These are phyloP conservation scores for Filobasidium wieringae DNA, from an alignment of 768 basidiomycete genomes.

Conservation along the genomic window DNA sequence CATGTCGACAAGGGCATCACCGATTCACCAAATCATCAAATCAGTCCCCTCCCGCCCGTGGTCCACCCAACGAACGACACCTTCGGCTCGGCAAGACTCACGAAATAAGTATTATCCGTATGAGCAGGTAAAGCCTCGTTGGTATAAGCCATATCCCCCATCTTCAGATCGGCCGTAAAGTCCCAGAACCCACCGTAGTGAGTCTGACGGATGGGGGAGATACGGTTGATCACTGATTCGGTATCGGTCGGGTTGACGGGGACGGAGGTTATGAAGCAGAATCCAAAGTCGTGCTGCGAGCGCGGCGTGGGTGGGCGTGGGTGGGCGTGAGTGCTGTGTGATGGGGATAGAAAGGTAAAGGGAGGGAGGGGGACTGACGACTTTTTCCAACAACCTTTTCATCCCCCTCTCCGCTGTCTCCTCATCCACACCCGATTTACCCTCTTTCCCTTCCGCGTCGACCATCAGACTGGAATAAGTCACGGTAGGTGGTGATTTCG, in stretches of 20 bases:
- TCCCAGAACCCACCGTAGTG: constrained; percentile 91
- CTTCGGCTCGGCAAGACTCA: constrained; percentile 34
- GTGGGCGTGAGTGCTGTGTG: background rate
- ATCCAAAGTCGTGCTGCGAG: constrained; percentile 67
- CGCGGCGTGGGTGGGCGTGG: background rate
- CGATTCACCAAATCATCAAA: background rate
- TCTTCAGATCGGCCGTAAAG: constrained; percentile 79
- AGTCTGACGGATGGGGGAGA: constrained; percentile 82
- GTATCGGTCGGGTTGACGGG: constrained; percentile 73
- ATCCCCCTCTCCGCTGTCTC: constrained; percentile 48
- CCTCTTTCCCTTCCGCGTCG: background rate
- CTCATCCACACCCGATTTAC: constrained; percentile 3
- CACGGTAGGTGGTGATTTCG: constrained; percentile 60
- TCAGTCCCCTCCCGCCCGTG: background rate
- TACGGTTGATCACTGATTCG: constrained; percentile 59
- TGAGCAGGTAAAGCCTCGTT: constrained; percentile 77
- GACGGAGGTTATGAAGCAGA: constrained; percentile 73
- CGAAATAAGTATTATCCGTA: constrained; percentile 64
- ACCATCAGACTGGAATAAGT: constrained; percentile 58
- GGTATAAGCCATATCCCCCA: constrained; percentile 90
- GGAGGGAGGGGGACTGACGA: constrained; percentile 49
- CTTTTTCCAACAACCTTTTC: constrained; percentile 65
- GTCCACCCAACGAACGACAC: background rate
- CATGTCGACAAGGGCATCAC: too few species aligned
- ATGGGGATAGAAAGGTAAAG: background rate